These are phyloP conservation scores for Termitomyces sp. DNA, from an alignment of 768 basidiomycete genomes.

Conservation along the genomic window DNA sequence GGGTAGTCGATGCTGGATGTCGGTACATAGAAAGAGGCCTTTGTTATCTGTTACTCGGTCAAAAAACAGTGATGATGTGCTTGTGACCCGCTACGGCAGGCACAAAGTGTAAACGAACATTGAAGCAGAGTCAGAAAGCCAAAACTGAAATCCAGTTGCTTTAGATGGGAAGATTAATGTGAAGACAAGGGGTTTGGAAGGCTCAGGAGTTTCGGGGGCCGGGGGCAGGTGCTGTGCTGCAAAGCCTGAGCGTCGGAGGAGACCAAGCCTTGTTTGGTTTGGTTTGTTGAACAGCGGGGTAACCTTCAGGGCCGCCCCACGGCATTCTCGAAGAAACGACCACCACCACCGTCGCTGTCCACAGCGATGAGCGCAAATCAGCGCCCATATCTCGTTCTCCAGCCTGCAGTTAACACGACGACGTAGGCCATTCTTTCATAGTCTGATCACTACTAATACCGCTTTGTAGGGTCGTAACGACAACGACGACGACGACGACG, in stretches of 20 bases:
- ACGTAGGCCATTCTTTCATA: slow-evolving; percentile 47
- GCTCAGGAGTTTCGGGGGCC: not conserved
- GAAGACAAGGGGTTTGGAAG: not conserved
- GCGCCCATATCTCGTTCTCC: slow-evolving; percentile 68
- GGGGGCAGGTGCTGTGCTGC: not conserved
- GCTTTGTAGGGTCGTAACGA: slow-evolving; percentile 71
- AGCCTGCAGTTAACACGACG: slow-evolving; percentile 82
- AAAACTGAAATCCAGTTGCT: not conserved
- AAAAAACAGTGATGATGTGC: too few relatives aligned
- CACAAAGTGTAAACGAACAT: not conserved
- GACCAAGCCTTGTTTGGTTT: slow-evolving; percentile 9
- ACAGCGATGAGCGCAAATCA: slow-evolving; percentile 57
- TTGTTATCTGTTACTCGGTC: not conserved
- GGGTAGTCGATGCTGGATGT: not conserved
- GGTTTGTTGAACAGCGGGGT: slow-evolving; percentile 1
- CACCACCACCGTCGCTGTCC: slow-evolving; percentile 19
- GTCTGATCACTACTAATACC: not conserved
- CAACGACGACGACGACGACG: slow-evolving; percentile 87
- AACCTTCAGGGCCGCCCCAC: not conserved
- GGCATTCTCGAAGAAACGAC: slow-evolving; percentile 1
- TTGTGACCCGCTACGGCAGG: too few relatives aligned
- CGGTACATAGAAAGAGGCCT: not conserved
- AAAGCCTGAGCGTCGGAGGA: not conserved
- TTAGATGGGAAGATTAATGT: not conserved
- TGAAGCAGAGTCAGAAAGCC: not conserved